Conservation (phyloP, 2,329 filamentous ascomycete species). For the Trichoderma harzianum region DNA sequence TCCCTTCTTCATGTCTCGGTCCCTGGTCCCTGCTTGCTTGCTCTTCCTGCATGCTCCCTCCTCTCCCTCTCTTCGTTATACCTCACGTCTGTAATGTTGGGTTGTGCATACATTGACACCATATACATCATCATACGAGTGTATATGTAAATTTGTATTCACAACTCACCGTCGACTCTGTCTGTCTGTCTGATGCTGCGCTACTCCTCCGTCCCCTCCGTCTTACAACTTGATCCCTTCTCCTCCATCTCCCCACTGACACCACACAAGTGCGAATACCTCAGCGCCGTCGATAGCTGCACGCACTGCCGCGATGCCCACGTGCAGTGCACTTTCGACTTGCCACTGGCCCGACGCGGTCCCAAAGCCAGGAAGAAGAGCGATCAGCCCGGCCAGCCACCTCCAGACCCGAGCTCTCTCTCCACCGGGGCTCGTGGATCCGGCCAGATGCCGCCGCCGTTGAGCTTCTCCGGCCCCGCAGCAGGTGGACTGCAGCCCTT, state of each 20-base stretch:
- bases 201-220: not conserved
- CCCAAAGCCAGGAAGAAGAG: conserved; percentile 33
- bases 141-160: not conserved
- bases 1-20: not conserved
- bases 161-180: not conserved
- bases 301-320: conserved; percentile 34
- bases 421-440: conserved; percentile 11
- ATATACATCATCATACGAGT: not conserved
- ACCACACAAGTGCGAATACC: conserved; percentile 29
- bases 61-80: not conserved
- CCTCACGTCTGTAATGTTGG: not conserved
- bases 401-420: conserved; percentile 16
- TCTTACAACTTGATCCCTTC: not conserved
- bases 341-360: conserved; percentile 38
- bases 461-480: conserved; percentile 14
- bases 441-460: conserved; percentile 13
- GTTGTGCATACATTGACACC: not conserved
- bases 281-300: conserved; percentile 26
- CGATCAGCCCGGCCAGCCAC: conserved; percentile 20
- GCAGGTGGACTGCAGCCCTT: conserved; percentile 15
- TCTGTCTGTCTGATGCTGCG: not conserved
- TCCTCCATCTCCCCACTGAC: conserved; percentile 2
- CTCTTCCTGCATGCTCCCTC: not conserved
- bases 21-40: not conserved
- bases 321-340: conserved; percentile 36